phyloP scores from a whole-genome alignment of 2,329 filamentous ascomycete species.

The Trichoderma sp. region DNA sequence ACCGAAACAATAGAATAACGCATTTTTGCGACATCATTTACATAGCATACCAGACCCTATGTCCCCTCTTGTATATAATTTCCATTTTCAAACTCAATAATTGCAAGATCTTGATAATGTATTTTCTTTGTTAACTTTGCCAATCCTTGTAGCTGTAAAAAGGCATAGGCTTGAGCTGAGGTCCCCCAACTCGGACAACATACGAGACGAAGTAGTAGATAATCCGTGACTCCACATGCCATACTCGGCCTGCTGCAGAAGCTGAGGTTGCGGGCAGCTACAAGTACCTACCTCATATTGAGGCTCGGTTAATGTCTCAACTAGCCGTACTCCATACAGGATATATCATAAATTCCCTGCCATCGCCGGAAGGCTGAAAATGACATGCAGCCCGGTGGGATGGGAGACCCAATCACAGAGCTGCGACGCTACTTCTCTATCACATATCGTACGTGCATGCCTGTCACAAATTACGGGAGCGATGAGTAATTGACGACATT shows the following conservation, averaged over 20 bases:
- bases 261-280: not conserved
- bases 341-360: not conserved
- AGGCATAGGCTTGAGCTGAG: not conserved
- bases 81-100: not conserved
- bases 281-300: not conserved
- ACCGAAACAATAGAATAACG: not conserved
- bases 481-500: conserved; percentile 4
- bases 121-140: no score
- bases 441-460: conserved; percentile 8
- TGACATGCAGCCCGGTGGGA: not conserved
- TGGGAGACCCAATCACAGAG: conserved; percentile 9
- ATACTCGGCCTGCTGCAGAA: not conserved
- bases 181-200: not conserved
- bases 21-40: not conserved
- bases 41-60: not conserved
- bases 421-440: not conserved
- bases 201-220: not conserved
- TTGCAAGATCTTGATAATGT: not conserved
- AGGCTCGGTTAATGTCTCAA: not conserved
- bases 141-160: not conserved
- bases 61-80: not conserved
- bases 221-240: not conserved
- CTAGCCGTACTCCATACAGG: not conserved
- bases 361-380: not conserved
- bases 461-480: not conserved